Evolutionary conservation across 1,284 basidiomycete species (phyloP).

Genomic region (Rhodotorula sp.): DNA sequence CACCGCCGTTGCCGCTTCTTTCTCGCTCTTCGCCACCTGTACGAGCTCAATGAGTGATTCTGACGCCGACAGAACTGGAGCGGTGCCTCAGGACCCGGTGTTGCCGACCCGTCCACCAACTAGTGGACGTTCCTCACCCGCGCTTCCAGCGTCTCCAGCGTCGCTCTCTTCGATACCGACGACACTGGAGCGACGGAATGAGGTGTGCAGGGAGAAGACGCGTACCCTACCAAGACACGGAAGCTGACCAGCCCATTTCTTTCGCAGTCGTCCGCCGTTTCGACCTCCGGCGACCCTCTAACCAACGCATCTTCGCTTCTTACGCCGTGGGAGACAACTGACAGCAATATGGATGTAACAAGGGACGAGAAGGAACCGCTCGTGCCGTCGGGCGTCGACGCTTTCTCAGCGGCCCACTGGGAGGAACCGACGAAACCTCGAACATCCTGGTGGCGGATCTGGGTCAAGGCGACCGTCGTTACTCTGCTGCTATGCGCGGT

Average conservation of each 20-base stretch:
- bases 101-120: not conserved
- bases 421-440: not conserved
- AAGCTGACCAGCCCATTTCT: not conserved
- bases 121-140: not conserved
- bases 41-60: too few relatives aligned
- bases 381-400: not conserved
- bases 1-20: too few relatives aligned
- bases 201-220: too few relatives aligned
- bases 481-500: not conserved
- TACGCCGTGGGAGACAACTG: not conserved
- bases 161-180: not conserved
- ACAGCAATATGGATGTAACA: not conserved
- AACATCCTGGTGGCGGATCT: not conserved
- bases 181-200: not conserved
- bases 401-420: not conserved
- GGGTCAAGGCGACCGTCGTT: not conserved
- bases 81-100: not conserved
- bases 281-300: not conserved
- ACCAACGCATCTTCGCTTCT: too few relatives aligned
- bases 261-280: not conserved
- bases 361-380: not conserved
- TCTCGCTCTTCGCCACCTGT: too few relatives aligned
- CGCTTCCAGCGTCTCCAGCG: not conserved
- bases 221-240: not conserved
- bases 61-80: too few relatives aligned